A percentile compares a stretch with the other conserved stretches of the same genome.
phyloP scores from a whole-genome alignment of 768 basidiomycete species.

The Brasilioporus rufonigricans region DNA sequence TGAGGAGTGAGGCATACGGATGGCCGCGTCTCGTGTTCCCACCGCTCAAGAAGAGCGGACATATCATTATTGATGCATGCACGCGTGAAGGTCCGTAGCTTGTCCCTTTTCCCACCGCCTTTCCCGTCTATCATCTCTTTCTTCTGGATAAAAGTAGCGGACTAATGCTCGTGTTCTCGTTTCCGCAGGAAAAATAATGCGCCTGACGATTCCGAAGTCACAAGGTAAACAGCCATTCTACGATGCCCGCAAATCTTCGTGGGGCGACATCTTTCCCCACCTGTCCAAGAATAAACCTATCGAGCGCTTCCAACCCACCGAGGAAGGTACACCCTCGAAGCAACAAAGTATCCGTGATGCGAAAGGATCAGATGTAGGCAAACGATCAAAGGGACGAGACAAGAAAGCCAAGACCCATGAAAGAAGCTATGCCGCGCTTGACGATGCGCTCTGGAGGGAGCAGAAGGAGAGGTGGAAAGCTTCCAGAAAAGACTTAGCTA shows the following conservation, averaged over 20 bases:
- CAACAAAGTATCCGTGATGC: conserved; percentile 26
- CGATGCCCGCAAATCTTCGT: conserved; percentile 88
- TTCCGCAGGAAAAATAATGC: conserved; percentile 78
- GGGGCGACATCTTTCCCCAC: conserved; percentile 98
- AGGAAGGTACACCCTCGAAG: conserved; percentile 27
- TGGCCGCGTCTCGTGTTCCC: conserved; percentile 94
- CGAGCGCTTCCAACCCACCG: conserved; percentile 48
- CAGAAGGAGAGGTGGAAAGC: conserved; percentile 35
- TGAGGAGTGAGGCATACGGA: conserved; percentile 73
- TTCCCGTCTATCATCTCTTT: conserved; percentile 1
- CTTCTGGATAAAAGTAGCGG: conserved; percentile 2
- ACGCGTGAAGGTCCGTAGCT: conserved; percentile 63
- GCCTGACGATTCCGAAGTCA: conserved; percentile 87
- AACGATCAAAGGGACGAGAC: conserved; percentile 34
- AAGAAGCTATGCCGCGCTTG: conserved; percentile 29
- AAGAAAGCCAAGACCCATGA: conserved; percentile 20
- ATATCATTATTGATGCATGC: conserved; percentile 90
- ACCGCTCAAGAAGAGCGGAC: conserved; percentile 89
- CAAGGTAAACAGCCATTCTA: conserved; percentile 96
- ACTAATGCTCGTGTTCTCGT: conserved; percentile 1
- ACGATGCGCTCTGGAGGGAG: conserved; percentile 38
- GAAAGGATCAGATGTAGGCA: conserved; percentile 59
- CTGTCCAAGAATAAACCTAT: conserved; percentile 74
- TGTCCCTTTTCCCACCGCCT: conserved; percentile 8
- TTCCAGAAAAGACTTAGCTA: conserved; percentile 13